phyloP scores from a whole-genome alignment of 1,284 basidiomycete species.

The Puccinia hordei region DNA sequence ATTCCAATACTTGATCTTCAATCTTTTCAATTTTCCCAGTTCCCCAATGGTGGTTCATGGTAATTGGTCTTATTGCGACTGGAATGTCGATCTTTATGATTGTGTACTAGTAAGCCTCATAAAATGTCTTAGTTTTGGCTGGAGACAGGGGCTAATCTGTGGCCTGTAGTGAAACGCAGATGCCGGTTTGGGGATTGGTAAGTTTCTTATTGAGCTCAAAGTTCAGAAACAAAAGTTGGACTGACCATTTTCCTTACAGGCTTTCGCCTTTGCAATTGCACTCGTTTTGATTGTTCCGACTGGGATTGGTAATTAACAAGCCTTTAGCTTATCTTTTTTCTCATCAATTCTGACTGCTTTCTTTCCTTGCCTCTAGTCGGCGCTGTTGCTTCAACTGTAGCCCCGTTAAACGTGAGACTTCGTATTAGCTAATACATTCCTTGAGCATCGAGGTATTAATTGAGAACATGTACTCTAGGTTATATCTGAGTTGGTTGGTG shows the following conservation, averaged over 20 bases:
- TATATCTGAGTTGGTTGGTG: conserved; percentile 47
- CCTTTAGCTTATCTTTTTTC: not conserved
- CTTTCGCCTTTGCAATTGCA: conserved; percentile 36
- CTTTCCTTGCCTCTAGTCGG: conserved; percentile 17
- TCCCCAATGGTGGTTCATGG: conserved; percentile 59
- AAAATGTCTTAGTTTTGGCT: not conserved
- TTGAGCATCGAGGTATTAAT: not conserved
- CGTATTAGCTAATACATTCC: not conserved
- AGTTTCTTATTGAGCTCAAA: not conserved
- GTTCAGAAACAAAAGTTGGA: not conserved
- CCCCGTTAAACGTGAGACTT: conserved; percentile 40
- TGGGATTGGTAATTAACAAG: conserved; percentile 29
- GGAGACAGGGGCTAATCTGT: not conserved
- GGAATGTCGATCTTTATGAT: conserved; percentile 55
- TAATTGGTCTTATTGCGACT: conserved; percentile 56
- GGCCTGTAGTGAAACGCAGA: conserved; percentile 30
- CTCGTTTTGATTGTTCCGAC: conserved; percentile 31
- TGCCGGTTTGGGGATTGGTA: conserved; percentile 50
- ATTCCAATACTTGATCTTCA: conserved; percentile 1
- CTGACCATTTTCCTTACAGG: not conserved
- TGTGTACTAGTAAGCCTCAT: conserved; percentile 51
- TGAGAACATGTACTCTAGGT: conserved; percentile 10
- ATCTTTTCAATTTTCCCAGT: conserved; percentile 46
- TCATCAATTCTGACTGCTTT: not conserved
- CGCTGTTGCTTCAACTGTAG: conserved; percentile 36